phyloP scores from a whole-genome alignment of 1,284 basidiomycete genomes.

The Cutaneotrichosporon mucoides region DNA sequence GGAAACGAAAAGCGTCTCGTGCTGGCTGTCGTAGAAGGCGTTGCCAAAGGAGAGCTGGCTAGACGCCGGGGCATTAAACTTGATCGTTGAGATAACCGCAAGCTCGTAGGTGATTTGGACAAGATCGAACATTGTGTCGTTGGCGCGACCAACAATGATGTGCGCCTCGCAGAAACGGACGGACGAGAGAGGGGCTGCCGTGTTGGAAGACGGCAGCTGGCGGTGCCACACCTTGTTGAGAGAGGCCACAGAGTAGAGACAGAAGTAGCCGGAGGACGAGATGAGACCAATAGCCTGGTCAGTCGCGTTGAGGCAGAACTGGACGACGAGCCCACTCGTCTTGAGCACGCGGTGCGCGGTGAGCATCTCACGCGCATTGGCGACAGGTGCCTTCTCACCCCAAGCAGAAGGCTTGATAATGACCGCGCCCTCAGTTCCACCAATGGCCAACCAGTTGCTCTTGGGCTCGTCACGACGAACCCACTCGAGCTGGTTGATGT shows the following conservation, averaged over 20 bases:
- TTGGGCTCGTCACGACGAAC: constrained; percentile 22
- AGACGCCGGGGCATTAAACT: constrained; percentile 23
- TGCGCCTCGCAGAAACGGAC: constrained; percentile 41
- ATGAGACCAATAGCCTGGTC: constrained; percentile 41
- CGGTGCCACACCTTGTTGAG: constrained; percentile 39
- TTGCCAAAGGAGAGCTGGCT: constrained; percentile 26
- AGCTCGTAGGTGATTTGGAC: constrained; percentile 40
- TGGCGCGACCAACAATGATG: constrained; percentile 35
- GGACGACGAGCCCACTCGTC: constrained; percentile 30
- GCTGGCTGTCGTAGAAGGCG: constrained; percentile 33
- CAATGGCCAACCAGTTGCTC: constrained; percentile 29
- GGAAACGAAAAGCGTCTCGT: constrained; percentile 30
- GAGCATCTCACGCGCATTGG: constrained; percentile 14
- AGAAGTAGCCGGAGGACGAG: constrained; percentile 27
- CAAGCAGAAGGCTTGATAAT: constrained; percentile 24
- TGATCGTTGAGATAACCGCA: constrained; percentile 35
- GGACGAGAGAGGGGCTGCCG: constrained; percentile 21
- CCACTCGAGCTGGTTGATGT: constrained; percentile 32
- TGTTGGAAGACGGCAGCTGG: constrained; percentile 27
- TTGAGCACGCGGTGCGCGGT: constrained; percentile 26
- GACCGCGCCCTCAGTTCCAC: constrained; percentile 35
- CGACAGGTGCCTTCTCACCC: constrained; percentile 4
- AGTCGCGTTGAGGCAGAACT: constrained; percentile 38
- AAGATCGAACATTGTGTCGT: constrained; percentile 38
- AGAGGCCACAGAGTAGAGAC: constrained; percentile 32